A percentile compares a stretch with the other conserved stretches of the same genome.
These are phyloP conservation scores for Populus tremula DNA, from an alignment of 345 rosid genomes.

Conservation along the genomic window DNA sequence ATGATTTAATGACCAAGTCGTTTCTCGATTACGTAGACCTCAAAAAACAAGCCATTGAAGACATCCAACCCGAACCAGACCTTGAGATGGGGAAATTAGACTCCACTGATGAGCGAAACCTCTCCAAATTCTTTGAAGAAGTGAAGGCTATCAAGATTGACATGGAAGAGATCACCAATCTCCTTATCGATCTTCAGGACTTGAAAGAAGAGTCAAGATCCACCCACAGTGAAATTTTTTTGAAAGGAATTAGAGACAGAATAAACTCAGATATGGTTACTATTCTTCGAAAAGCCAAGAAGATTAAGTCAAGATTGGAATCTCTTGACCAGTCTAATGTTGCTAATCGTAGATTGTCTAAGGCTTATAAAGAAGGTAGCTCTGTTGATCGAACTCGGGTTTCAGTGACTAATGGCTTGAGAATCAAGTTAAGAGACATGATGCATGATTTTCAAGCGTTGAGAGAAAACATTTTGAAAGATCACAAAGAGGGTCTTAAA, in stretches of 20 bases:
- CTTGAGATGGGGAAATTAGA: constrained; percentile 28
- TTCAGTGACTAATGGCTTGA: constrained; percentile 26
- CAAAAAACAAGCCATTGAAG: constrained; percentile 22
- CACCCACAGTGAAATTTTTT: constrained; percentile 18
- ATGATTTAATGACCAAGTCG: constrained; percentile 25
- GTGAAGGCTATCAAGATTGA: constrained; percentile 18
- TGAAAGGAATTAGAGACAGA: constrained; percentile 28
- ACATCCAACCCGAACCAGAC: constrained; percentile 20
- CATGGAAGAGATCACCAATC: constrained; percentile 30
- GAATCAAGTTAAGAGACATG: constrained; percentile 24
- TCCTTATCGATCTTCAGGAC: constrained; percentile 22
- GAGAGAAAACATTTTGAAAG: constrained; percentile 20
- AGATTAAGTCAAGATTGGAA: constrained; percentile 27
- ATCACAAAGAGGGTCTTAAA: constrained; percentile 25
- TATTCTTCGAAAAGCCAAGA: constrained; percentile 29
- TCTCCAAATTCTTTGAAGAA: constrained; percentile 20
- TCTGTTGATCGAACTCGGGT: constrained; percentile 28
- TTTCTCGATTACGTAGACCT: constrained; percentile 30
- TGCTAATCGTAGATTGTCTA: constrained; percentile 12
- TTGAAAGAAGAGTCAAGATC: constrained; percentile 24
- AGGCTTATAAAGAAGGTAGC: constrained; percentile 28
- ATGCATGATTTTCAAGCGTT: constrained; percentile 30
- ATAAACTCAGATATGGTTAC: constrained; percentile 26
- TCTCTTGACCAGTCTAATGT: constrained; percentile 22
- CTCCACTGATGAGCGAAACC: constrained; percentile 12